These are phyloP conservation scores for Eucalyptus guilfoylei DNA, from an alignment of 345 rosid species.

Conservation along the genomic window DNA sequence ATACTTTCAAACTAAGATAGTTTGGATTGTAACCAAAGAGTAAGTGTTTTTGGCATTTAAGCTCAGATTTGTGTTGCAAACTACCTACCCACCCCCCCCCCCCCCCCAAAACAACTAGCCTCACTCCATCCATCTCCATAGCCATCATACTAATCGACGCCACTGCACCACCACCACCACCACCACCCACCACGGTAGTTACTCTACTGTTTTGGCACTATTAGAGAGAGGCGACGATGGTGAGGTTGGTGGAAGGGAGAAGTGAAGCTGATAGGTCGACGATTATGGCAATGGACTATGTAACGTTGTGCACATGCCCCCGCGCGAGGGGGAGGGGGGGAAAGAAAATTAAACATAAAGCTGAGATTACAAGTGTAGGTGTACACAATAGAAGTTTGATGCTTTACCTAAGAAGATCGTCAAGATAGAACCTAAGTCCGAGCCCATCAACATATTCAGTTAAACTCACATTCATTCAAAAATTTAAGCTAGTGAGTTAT, in stretches of 20 bases:
- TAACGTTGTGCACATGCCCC: background rate
- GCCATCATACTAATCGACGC: background rate
- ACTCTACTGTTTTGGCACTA: too few relatives aligned
- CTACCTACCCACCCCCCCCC: too few relatives aligned
- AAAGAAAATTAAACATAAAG: background rate
- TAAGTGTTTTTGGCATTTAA: background rate
- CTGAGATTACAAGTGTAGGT: background rate
- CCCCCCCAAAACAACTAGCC: too few relatives aligned
- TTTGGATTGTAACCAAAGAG: background rate
- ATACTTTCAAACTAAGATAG: background rate
- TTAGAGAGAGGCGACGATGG: background rate
- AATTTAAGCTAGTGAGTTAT: too few relatives aligned
- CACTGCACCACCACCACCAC: background rate
- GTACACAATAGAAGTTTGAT: background rate
- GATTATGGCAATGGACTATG: background rate
- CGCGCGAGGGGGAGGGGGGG: background rate
- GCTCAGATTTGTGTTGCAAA: background rate
- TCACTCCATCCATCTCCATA: background rate
- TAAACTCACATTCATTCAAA: too few relatives aligned
- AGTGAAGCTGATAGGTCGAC: background rate
- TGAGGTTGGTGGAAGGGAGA: background rate
- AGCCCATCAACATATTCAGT: background rate
- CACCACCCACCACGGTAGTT: background rate
- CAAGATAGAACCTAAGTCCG: accelerated
- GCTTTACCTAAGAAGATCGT: too few relatives aligned